Evolutionary conservation across 2,329 filamentous ascomycete genomes (phyloP), one percentile per base, ranked within the genome.

Genomic region (Fulvia fulva): DNA sequence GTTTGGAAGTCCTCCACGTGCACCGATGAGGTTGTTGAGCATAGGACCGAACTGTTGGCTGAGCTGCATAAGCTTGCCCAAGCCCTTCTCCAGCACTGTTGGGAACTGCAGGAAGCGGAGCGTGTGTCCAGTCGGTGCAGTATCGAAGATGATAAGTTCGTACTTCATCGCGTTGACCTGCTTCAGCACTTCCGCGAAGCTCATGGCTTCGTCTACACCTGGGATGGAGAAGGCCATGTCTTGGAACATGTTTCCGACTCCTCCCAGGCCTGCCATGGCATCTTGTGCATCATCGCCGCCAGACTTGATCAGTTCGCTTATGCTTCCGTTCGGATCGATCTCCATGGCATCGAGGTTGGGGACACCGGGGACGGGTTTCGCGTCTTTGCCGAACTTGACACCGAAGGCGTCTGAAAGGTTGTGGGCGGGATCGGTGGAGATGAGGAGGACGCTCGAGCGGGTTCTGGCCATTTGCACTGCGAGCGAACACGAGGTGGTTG

Each of bases 301-400:
- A 71, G 87, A 88, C 9, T 89, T 89, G 63, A 99, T 80, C 57
- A 99, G 79, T 74, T 99, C 94, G 77, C 97, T 94, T 75, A 99
- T 96, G 72, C 91, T 96, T 50, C 93, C 94, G 73, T 96, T 97
- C 54, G 94, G 94, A 72, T 99, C 94, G 69, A 99, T 97, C 78
- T 99, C 94, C 94, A 99, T 99, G 63, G 94, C 94, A 73, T 90
- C 95, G 66, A 99, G 81, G 76, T 97, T 97, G 32, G 87, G 85
- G 72, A 96, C 97, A 67, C 94, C 94, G 68, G 96, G 87, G 65
- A 99, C 83, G 41, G 96, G 85, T 63, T 91, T 87, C 55, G 94
- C 94, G 77, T 99, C 94, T 81, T 99, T 99, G 80, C 94, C 94
- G 72, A 99, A 99, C 79, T 99, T 99, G 77, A 99, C 93, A 67